Percentiles rank a stretch among this genome's conserved stretches.
Conservation (phyloP, 2,329 filamentous ascomycete genomes). For the Lizonia empirigonia region DNA sequence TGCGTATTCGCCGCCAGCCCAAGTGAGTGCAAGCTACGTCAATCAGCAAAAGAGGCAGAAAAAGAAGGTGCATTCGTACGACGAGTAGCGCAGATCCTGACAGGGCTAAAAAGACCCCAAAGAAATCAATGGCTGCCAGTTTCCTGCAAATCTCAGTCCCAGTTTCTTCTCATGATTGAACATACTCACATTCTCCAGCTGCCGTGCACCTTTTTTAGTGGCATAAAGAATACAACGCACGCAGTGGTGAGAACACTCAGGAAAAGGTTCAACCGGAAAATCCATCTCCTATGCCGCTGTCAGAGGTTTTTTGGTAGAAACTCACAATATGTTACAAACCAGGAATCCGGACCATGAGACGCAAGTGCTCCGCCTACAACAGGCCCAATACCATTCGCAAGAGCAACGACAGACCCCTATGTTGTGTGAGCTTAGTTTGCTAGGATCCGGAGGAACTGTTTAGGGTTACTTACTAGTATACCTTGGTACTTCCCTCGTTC, state of each 20-base stretch:
- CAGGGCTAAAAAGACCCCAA: constrained; percentile 61
- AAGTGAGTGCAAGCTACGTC: constrained; percentile 53
- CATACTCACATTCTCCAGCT: constrained; percentile 56
- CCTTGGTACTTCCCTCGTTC: constrained; percentile 51
- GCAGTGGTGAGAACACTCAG: constrained; percentile 23
- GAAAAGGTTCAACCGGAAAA: constrained; percentile 46
- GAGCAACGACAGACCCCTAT: constrained; percentile 44
- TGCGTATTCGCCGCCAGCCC: constrained; percentile 63
- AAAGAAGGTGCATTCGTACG: constrained; percentile 38
- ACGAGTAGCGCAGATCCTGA: constrained; percentile 62
- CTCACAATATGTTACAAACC: constrained; percentile 10
- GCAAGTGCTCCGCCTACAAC: constrained; percentile 36
- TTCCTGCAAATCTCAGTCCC: constrained; percentile 21
- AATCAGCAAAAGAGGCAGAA: not conserved
- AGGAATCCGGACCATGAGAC: constrained; percentile 25
- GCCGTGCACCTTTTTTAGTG: constrained; percentile 53
- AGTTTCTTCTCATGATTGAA: no score
- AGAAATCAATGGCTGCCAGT: constrained; percentile 60
- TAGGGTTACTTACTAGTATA: constrained; percentile 21
- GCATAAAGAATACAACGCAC: constrained; percentile 32
- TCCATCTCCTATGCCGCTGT: constrained; percentile 24
- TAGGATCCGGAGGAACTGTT: no score
- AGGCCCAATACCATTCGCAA: constrained; percentile 36
- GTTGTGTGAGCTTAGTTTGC: no score
- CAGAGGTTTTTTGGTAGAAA: not conserved